These are phyloP conservation scores for Xylariomycetidae sp. DNA, from an alignment of 2,329 filamentous ascomycete species.

Conservation along the genomic window DNA sequence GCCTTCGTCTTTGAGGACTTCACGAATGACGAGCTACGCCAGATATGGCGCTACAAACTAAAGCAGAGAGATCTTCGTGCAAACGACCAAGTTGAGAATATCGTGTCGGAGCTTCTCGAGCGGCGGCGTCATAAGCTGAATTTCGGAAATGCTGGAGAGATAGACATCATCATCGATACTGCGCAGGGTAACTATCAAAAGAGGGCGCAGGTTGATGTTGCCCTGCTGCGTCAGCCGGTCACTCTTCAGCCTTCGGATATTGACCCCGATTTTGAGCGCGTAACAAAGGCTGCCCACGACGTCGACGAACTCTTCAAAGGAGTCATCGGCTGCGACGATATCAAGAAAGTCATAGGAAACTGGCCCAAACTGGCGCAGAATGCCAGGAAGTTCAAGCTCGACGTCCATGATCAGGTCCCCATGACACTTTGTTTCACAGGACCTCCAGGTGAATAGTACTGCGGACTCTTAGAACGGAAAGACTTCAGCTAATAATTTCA, in stretches of 20 bases:
- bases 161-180: slow-evolving; percentile 50
- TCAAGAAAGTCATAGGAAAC: neutral
- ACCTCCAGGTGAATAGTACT: slow-evolving; percentile 3
- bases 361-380: neutral
- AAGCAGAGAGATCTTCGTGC: slow-evolving; percentile 39
- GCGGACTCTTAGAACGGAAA: no score
- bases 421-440: slow-evolving; percentile 7
- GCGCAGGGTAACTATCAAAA: slow-evolving; percentile 44
- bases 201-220: neutral
- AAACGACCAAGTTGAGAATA: slow-evolving; percentile 39
- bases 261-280: slow-evolving; percentile 1
- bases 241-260: neutral
- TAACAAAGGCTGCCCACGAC: neutral
- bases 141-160: slow-evolving; percentile 60
- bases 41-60: slow-evolving; percentile 53
- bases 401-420: slow-evolving; percentile 2
- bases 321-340: neutral
- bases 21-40: slow-evolving; percentile 40
- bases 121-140: slow-evolving; percentile 49
- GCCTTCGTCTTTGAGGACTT: slow-evolving; percentile 60
- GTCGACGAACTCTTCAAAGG: slow-evolving; percentile 1
- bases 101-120: slow-evolving; percentile 44
- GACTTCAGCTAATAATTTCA: neutral
- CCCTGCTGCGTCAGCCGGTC: neutral
- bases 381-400: neutral